Conservation (phyloP, 208 protist species). For the Angomonas desouzai region DNA sequence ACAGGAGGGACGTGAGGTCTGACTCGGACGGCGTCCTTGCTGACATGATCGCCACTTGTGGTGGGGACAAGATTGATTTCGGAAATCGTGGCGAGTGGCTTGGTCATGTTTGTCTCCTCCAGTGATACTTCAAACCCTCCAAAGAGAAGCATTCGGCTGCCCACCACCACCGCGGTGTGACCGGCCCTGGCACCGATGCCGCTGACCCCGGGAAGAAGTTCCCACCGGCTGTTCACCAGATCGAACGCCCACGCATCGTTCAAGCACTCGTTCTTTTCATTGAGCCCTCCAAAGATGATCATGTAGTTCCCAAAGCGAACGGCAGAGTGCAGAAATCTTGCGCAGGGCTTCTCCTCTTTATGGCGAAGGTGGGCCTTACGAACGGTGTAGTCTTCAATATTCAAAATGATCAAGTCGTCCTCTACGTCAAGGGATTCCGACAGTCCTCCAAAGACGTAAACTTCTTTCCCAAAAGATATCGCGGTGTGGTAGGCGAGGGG, state of each 20-base stretch:
- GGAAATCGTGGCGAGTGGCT: conserved; percentile 27
- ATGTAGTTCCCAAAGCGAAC: conserved; percentile 80
- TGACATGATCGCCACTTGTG: conserved; percentile 43
- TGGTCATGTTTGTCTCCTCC: conserved; percentile 21
- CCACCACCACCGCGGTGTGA: conserved; percentile 67
- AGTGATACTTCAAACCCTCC: conserved; percentile 67
- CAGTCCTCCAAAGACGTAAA: conserved; percentile 84
- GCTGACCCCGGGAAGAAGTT: conserved; percentile 42
- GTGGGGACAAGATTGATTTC: conserved; percentile 68
- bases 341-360: conserved; percentile 11
- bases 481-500: conserved; percentile 74
- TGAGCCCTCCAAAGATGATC: conserved; percentile 78
- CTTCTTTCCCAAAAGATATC: conserved; percentile 37
- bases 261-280: conserved; percentile 57
- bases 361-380: conserved; percentile 15
- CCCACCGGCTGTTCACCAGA: conserved; percentile 72
- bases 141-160: conserved; percentile 63
- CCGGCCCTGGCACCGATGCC: conserved; percentile 34
- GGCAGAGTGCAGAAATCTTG: conserved; percentile 71
- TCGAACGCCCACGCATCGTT: conserved; percentile 82
- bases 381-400: conserved; percentile 50
- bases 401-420: conserved; percentile 60
- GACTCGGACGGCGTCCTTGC: conserved; percentile 31
- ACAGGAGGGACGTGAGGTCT: conserved; percentile 51
- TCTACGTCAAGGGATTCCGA: conserved; percentile 61